Conservation (phyloP, 768 basidiomycete genomes). For the Kwoniella sp. region DNA sequence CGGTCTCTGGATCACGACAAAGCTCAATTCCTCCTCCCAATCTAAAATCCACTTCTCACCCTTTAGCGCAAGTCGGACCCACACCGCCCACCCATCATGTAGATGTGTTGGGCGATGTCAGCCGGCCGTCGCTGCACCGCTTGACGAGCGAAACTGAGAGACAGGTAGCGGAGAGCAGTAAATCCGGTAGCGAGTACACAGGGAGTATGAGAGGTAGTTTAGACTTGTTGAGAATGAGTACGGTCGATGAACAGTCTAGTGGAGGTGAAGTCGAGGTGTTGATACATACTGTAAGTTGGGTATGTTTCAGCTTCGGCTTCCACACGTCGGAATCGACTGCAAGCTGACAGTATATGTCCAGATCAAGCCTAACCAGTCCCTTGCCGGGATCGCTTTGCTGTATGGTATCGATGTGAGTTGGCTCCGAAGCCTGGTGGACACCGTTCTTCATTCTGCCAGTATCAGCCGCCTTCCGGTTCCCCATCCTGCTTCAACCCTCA, state of each 20-base stretch:
- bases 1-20: not conserved
- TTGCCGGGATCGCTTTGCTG: slow-evolving; percentile 82
- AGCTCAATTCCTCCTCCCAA: not conserved
- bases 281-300: slow-evolving; percentile 54
- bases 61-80: slow-evolving; percentile 7
- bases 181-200: slow-evolving; percentile 30
- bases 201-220: slow-evolving; percentile 44
- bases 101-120: slow-evolving; percentile 22
- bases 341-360: slow-evolving; percentile 14
- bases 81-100: slow-evolving; percentile 14
- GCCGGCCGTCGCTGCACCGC: slow-evolving; percentile 41
- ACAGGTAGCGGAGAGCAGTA: slow-evolving; percentile 47
- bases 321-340: too few species aligned
- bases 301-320: not conserved
- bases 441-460: too few species aligned
- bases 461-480: too few species aligned
- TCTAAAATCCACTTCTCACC: slow-evolving; percentile 2
- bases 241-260: slow-evolving; percentile 11
- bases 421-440: too few species aligned
- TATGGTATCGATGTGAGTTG: slow-evolving; percentile 74
- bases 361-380: slow-evolving; percentile 74
- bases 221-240: slow-evolving; percentile 43
- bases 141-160: slow-evolving; percentile 49
- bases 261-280: slow-evolving; percentile 55
- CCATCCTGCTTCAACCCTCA: too few species aligned